Conservation (phyloP, 768 basidiomycete species). For the Tubosaeta sp. region DNA sequence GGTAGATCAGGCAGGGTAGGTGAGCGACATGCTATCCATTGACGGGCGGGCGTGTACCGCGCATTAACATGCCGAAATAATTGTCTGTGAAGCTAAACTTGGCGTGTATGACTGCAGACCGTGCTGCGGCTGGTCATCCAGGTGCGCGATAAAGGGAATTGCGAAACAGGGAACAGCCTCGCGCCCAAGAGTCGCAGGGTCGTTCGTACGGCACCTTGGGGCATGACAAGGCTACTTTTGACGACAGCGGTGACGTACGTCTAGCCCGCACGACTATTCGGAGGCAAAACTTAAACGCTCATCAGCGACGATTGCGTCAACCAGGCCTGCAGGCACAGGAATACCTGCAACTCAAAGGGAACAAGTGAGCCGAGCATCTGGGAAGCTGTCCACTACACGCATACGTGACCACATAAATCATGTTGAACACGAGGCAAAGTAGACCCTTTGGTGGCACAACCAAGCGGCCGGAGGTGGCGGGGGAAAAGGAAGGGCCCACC, state of each 20-base stretch:
- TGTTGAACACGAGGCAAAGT: slow-evolving; percentile 23
- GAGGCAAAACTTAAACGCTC: slow-evolving; percentile 23
- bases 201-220: slow-evolving; percentile 5
- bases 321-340: slow-evolving; percentile 11
- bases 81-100: slow-evolving; percentile 11
- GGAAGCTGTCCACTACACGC: slow-evolving; percentile 15
- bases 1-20: slow-evolving; percentile 18
- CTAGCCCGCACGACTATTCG: slow-evolving; percentile 13
- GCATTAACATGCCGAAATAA: slow-evolving; percentile 22
- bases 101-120: slow-evolving; percentile 9
- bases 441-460: slow-evolving; percentile 12
- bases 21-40: slow-evolving; percentile 13
- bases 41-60: slow-evolving; percentile 17
- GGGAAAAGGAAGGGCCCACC: slow-evolving; percentile 5
- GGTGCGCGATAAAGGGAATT: slow-evolving; percentile 8
- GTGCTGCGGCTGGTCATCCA: slow-evolving; percentile 17
- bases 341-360: slow-evolving; percentile 5
- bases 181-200: slow-evolving; percentile 14
- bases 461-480: slow-evolving; percentile 3
- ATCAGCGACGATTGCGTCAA: slow-evolving; percentile 7
- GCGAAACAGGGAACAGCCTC: slow-evolving; percentile 19
- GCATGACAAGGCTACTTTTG: slow-evolving; percentile 8
- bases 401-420: slow-evolving; percentile 9
- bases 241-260: slow-evolving; percentile 29
- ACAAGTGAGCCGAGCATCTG: not conserved